Evolutionary conservation across 2,329 filamentous ascomycete genomes (phyloP).

Genomic region (Elsinoe perseae): DNA sequence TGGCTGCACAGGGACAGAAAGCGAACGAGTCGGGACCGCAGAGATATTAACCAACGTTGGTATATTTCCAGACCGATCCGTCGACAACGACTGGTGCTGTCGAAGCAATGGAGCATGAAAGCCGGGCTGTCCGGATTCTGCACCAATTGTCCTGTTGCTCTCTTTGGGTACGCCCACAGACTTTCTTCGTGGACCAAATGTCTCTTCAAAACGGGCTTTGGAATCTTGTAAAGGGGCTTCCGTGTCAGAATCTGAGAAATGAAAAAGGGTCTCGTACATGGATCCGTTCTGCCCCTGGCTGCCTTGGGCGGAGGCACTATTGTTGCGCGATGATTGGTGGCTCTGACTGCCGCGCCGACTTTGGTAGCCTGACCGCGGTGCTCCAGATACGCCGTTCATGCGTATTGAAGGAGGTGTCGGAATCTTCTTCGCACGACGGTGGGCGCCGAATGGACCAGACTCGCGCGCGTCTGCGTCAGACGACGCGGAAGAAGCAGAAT

Average conservation of each 20-base stretch:
- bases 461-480: conserved; percentile 15
- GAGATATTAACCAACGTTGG: background rate
- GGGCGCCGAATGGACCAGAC: conserved; percentile 17
- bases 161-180: background rate
- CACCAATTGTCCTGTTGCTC: background rate
- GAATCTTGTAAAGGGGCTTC: background rate
- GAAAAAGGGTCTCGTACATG: conserved; percentile 16
- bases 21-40: background rate
- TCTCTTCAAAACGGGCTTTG: background rate
- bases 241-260: background rate
- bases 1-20: background rate
- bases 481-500: conserved; percentile 15
- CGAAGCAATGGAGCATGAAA: background rate
- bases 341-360: background rate
- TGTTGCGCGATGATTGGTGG: background rate
- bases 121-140: background rate
- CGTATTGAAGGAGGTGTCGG: conserved; percentile 27
- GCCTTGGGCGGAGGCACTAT: conserved; percentile 13
- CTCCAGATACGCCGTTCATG: conserved; percentile 19
- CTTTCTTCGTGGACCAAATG: background rate
- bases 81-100: too few species aligned
- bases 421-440: conserved; percentile 26
- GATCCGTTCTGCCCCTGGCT: conserved; percentile 16
- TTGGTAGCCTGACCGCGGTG: background rate
- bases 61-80: background rate